Conservation (phyloP, 164 flowering plant genomes). For the Vitis rupestris region DNA sequence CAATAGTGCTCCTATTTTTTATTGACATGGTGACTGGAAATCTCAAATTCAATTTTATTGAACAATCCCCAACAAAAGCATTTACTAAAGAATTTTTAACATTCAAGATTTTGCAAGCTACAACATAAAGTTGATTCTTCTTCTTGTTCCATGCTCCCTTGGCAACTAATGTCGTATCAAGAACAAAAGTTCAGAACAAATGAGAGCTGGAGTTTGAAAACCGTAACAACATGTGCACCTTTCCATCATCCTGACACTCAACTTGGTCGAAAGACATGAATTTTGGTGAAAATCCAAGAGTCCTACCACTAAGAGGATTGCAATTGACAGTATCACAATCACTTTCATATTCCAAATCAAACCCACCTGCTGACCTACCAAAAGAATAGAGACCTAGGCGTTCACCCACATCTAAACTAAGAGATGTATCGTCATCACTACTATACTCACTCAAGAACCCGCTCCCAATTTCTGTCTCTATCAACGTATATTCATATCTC, state of each 20-base stretch:
- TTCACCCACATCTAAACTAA: neutral
- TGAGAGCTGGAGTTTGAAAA: constrained; percentile 17
- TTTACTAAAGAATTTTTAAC: constrained; percentile 11
- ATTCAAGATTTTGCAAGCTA: constrained; percentile 33
- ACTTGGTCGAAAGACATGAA: constrained; percentile 5
- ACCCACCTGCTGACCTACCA: neutral
- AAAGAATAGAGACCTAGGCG: constrained; percentile 3
- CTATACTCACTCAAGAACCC: constrained; percentile 11
- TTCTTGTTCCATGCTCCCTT: constrained; percentile 43
- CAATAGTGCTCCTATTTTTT: constrained; percentile 17
- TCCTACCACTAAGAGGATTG: constrained; percentile 26
- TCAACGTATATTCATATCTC: constrained; percentile 22
- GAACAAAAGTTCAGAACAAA: constrained; percentile 16
- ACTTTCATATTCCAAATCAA: constrained; percentile 27
- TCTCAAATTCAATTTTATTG: constrained; percentile 27
- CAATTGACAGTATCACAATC: constrained; percentile 29
- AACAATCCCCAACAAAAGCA: constrained; percentile 40
- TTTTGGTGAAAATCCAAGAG: constrained; percentile 16
- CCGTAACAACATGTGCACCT: constrained; percentile 22
- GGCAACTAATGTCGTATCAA: constrained; percentile 25
- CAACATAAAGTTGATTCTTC: constrained; percentile 24
- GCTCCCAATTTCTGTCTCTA: constrained; percentile 11
- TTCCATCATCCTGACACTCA: constrained; percentile 17
- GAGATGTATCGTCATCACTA: constrained; percentile 9
- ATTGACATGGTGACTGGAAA: constrained; percentile 24